Base-by-base conservation (phyloP, 73 alveolate genomes). In the Tetrahymena thermophila region DNA sequence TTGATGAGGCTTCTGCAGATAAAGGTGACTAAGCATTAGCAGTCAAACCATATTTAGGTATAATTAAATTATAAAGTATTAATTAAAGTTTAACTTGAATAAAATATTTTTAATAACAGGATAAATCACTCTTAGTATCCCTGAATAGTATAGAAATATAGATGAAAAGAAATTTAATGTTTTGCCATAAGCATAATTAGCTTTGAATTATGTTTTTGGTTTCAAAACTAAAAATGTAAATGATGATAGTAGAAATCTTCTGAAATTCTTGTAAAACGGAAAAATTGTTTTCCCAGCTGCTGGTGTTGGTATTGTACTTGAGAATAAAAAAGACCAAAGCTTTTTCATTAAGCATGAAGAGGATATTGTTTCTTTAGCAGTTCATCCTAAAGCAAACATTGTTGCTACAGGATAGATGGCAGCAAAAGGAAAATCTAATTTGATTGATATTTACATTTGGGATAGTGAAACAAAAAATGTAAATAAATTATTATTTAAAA, bases 381-480 rank as follows among this genome's bases (percentile, higher is more conserved):
- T 99, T 56, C 99, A 98, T 95, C 99, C 99, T 19, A 96, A 97
- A 93, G 96, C 97, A 96, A 94, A 95, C 44, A 98, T 97, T 94
- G 98, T 97, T 9, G 99, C 99, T 25, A 99, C 99, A 40, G 99
- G 99, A 5, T 97, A 98, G 97, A 98, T 96, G 98, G 99, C 99
- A 0, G 98, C 97, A 25, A 97, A 98, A 94, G 96, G 99, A 94
- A 97, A 98, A 97, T 97, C 99, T 94, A 96, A 97, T 94, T 84
- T 95, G 83, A 98, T 98, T 16, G 98, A 96, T 94, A 96, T 98
- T 50, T 98, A 94, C 94, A 97, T 98, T 55, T 98, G 99, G 99
- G 98, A 98, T 93, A 97, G 97, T 31, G 97, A 96, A 31, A 71
- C 35, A 1, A 71, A 71, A 31, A 71, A 71, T 71, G 89, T 71